Evolutionary conservation across 176 grass and related monocot species (phyloP).

Genomic region (Eleusine indica): DNA sequence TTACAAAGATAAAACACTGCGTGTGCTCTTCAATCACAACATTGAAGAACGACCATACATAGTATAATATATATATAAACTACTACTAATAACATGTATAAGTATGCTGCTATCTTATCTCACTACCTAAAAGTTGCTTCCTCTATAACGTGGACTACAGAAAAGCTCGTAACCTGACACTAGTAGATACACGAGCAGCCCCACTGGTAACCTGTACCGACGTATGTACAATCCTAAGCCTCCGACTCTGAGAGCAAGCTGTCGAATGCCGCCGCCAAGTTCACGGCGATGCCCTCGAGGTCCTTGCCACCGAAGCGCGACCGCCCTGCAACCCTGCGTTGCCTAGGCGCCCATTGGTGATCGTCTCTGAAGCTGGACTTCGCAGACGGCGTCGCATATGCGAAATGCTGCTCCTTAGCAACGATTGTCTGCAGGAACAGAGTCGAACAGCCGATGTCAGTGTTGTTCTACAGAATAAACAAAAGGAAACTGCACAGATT

Average conservation of each 20-base stretch:
- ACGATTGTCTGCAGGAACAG: constrained; percentile 54
- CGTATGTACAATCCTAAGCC: constrained; percentile 50
- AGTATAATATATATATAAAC: background rate
- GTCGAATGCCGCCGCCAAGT: constrained; percentile 48
- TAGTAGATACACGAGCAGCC: constrained; percentile 27
- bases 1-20: background rate
- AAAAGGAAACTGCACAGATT: background rate
- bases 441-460: background rate
- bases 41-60: constrained; percentile 72
- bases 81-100: constrained; percentile 19
- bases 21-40: constrained; percentile 68
- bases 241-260: constrained; percentile 33
- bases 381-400: constrained; percentile 57
- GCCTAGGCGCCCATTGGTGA: constrained; percentile 62
- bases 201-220: constrained; percentile 6
- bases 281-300: constrained; percentile 56
- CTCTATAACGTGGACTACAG: constrained; percentile 36
- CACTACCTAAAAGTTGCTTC: background rate
- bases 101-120: background rate
- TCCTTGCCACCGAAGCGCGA: constrained; percentile 46
- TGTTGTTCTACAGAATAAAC: background rate
- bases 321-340: constrained; percentile 59
- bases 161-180: constrained; percentile 28
- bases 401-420: constrained; percentile 75
- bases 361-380: constrained; percentile 40